Evolutionary conservation across 2,329 filamentous ascomycete genomes (phyloP), one percentile per base, ranked within the genome.

Genomic region (Chrysosporium keratinophilum): DNA sequence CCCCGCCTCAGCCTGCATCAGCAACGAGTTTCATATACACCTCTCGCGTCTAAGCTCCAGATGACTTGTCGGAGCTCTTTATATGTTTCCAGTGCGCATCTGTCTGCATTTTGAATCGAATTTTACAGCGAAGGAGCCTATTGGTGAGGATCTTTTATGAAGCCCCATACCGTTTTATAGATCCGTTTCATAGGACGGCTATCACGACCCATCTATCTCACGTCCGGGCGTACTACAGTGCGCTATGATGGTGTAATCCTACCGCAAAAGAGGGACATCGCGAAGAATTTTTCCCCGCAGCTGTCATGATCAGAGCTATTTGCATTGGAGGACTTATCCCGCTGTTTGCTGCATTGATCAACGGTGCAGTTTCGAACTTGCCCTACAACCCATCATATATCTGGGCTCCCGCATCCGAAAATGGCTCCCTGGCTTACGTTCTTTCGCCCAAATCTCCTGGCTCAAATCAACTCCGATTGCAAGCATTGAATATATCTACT

Each of bases 371-470:
- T 37, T 31, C 39, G 15, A 39, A 52, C 17, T 34, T 57, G 31
- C 57, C 59, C 6, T 60, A 60, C 34, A 59, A 57, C 37, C 59
- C 59, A 28, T 59, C 59, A 19, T 57, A 57, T 42, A 46, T 60
- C 37, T 57, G 57, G 48, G 35, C 49, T 37, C 48, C 56, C 33
- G 33, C 46, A 23, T 47, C 44, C 3, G 34, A 48, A 45, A 56
- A 59, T 40, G 41, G 31, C 20, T 40, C 50, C 10, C 41, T 56
- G 17, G 52, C 54, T 3, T 58, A 59, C 37, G 44, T 56, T 19
- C 49, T 60, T 33, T 53, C 52, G 14, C 52, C 56, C 3, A 49
- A 28, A 12, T 40, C 54, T 7, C 40, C 54, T 1, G 15, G 40
- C 20, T 56, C 57, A 20, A 57, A 46, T 15, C 49, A 52, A 11